phyloP scores from a whole-genome alignment of 1,284 basidiomycete genomes.

The Rhodotorula sp. region DNA sequence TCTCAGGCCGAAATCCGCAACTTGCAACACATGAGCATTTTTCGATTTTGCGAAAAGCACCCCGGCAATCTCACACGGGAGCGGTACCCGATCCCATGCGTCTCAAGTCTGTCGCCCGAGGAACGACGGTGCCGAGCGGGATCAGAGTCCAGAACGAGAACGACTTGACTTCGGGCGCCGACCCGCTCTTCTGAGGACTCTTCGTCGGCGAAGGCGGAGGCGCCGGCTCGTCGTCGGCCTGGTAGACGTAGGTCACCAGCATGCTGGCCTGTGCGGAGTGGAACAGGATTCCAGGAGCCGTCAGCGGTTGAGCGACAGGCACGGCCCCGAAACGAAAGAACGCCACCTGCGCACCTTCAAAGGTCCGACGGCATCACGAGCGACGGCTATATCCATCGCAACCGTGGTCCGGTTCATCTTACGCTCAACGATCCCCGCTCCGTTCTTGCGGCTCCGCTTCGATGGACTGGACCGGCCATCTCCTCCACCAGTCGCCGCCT shows the following conservation, averaged over 20 bases:
- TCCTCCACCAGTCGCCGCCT: background rate
- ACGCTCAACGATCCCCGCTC: slow-evolving; percentile 75
- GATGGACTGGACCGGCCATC: slow-evolving; percentile 25
- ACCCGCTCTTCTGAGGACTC: slow-evolving; percentile 55
- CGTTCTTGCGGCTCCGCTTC: slow-evolving; percentile 47
- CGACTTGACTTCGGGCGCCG: slow-evolving; percentile 60
- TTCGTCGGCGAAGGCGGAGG: slow-evolving; percentile 50
- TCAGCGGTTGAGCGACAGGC: slow-evolving; percentile 7
- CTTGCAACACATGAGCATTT: no score
- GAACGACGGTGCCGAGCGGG: slow-evolving; percentile 64
- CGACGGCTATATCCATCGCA: slow-evolving; percentile 74
- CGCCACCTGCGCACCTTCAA: slow-evolving; percentile 61
- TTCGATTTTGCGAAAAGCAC: no score
- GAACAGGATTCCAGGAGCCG: background rate
- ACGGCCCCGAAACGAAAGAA: background rate
- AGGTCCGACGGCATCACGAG: slow-evolving; percentile 67
- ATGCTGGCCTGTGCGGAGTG: slow-evolving; percentile 70
- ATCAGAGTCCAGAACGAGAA: slow-evolving; percentile 81
- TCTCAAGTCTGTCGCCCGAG: slow-evolving; percentile 23
- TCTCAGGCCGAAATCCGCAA: no score
- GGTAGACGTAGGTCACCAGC: slow-evolving; percentile 86
- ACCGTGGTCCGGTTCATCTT: slow-evolving; percentile 82
- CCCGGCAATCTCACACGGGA: no score
- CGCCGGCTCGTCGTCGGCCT: slow-evolving; percentile 66
- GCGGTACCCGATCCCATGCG: slow-evolving; percentile 16